Evolutionary conservation across 352 stramenopile species (phyloP), one percentile per base, ranked within the genome.

Genomic region (Peronosclerospora sorghi): DNA sequence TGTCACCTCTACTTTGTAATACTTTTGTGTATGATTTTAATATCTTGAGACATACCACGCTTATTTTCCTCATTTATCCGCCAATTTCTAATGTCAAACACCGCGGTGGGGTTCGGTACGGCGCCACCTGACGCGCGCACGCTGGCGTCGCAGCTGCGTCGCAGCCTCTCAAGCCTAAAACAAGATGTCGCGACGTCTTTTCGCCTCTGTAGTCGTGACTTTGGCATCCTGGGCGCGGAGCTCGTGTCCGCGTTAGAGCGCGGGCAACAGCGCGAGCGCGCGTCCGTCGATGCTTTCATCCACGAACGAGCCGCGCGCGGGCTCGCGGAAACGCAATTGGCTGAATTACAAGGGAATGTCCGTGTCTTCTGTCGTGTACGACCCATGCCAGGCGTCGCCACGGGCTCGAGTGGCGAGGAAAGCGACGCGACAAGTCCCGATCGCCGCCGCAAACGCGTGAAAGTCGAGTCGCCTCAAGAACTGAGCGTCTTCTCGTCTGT

Each of bases 351-450:
- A 18, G 71, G 74, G 15, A 68, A 66, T 35, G 68, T 95, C 32
- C 80, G 80, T 34, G 80, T 95, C 18, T n/a, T 88, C 13, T 88
- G 73, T 45, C 81, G 81, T 38, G 70, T 95, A 27, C 74, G 83
- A 7, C 79, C 83, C 15, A 41, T 48, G 15, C 15, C 35, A 4
- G 6, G 48, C 45, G n/a, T n/a, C n/a, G n/a, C n/a, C n/a, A n/a
- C n/a, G n/a, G n/a, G n/a, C n/a, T n/a, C n/a, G n/a, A n/a, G n/a
- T n/a, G n/a, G n/a, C n/a, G n/a, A n/a, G n/a, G n/a, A n/a, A n/a
- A n/a, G n/a, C n/a, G n/a, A n/a, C n/a, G n/a, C n/a, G n/a, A n/a
- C n/a, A n/a, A n/a, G n/a, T n/a, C n/a, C n/a, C 9, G 37, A 59
- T 23, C 34, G 26, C 2, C 49, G 43, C 14, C 47, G 47, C n/a